Evolutionary conservation across 2,329 filamentous ascomycete genomes (phyloP).

Genomic region (Ophiostoma sp.): DNA sequence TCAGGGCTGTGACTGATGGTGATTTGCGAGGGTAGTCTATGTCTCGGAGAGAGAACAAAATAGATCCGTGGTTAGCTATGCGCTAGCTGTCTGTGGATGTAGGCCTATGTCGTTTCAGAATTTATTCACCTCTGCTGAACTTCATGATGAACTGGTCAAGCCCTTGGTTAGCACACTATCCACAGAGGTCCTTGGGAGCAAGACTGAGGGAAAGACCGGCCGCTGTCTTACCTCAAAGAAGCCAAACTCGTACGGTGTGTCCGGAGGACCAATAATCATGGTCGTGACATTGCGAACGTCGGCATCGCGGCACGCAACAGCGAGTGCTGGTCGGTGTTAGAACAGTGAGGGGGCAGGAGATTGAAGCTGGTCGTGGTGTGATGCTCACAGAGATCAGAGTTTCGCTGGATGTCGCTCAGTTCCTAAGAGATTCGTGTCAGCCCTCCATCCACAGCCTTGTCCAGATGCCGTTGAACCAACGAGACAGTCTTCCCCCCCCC

Average conservation of each 20-base stretch:
- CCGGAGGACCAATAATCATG: slow-evolving; percentile 87
- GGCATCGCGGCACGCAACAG: slow-evolving; percentile 81
- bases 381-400: slow-evolving; percentile 72
- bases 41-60: neutral
- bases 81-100: neutral
- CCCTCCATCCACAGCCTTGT: neutral
- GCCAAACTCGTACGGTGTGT: slow-evolving; percentile 94
- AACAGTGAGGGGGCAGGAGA: slow-evolving; percentile 18
- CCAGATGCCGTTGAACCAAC: too few species aligned
- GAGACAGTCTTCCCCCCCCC: neutral
- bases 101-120: neutral
- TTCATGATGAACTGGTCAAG: slow-evolving; percentile 67
- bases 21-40: slow-evolving; percentile 78
- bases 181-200: neutral
- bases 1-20: slow-evolving; percentile 65
- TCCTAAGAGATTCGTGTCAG: slow-evolving; percentile 55
- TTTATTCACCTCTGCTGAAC: slow-evolving; percentile 66
- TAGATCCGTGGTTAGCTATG: neutral
- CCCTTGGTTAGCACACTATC: neutral
- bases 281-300: slow-evolving; percentile 88
- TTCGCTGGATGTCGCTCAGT: slow-evolving; percentile 80
- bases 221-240: slow-evolving; percentile 77
- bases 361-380: neutral
- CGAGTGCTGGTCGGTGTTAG: slow-evolving; percentile 62
- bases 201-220: too few species aligned